Base-by-base conservation (phyloP, 768 basidiomycete species). In the Pholiota molesta region DNA sequence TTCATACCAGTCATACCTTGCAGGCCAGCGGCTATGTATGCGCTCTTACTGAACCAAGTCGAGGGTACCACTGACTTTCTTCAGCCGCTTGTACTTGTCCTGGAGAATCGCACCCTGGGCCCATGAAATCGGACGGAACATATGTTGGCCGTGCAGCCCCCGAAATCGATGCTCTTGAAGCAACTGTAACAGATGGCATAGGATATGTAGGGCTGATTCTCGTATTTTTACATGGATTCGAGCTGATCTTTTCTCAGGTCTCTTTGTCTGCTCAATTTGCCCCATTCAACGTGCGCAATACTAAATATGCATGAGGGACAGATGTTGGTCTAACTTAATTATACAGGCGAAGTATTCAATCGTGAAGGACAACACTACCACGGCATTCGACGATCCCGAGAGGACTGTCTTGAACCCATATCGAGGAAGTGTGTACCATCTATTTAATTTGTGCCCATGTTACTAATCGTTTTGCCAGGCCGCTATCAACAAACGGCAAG, bases 401-500 rank as follows among this genome's bases (percentile, higher is more conserved):
- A 66, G 72, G 19, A 84, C 84, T 1, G 52, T 68, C 28, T 69
- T 83, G 35, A 90, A 91, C 68, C 65, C 81, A 9, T 91, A 87
- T 69, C 77, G 69, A 35, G 92, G 92, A 44, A 89, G 88, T 71
- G 75, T 76, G 47, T 53, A 86, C 74, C 66, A 35, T 29, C n/a
- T 14, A 7, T 35, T n/a, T 21, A 11, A 31, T 31, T 31, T 39
- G 9, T 16, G 37, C 19, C 11, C 10, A 19, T 11, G 8, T 28
- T 6, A 14, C 11, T 56, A 16, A 55, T 81, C 59, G 82, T 55
- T 31, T 33, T 45, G 29, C 55, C 9, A 52, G 85, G 86, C 62
- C 79, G 79, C 11, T 82, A 80, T 62, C 92, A 94, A 68, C 88
- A 93, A 71, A 86, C 89, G 31, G 86, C 87, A 1, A 91, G 89